These are phyloP conservation scores for Sonneratia alba DNA, from an alignment of 345 rosid genomes.

Conservation along the genomic window DNA sequence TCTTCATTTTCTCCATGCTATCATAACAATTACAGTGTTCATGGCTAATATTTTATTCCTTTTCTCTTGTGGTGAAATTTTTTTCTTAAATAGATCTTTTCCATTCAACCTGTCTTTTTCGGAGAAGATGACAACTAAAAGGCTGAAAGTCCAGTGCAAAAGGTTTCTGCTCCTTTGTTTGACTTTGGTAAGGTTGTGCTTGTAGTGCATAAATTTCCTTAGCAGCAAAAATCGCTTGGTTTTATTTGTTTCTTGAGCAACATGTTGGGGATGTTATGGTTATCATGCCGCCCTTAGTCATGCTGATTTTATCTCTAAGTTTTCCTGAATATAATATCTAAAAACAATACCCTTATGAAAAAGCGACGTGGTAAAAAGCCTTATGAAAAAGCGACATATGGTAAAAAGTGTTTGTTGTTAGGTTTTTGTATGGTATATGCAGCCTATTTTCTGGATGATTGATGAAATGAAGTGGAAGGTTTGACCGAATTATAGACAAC, in stretches of 20 bases:
- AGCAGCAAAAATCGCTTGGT: slow-evolving; percentile 4
- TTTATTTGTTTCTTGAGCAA: background rate
- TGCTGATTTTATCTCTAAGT: background rate
- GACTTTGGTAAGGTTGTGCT: slow-evolving; percentile 45
- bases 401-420: background rate
- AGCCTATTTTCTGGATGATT: background rate
- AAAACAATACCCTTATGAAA: background rate
- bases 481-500: background rate
- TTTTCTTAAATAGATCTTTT: slow-evolving; percentile 44
- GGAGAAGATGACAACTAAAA: slow-evolving; percentile 46
- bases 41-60: background rate
- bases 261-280: background rate
- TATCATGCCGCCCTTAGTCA: background rate
- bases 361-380: background rate
- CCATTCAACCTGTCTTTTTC: slow-evolving; percentile 45
- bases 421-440: too few relatives aligned
- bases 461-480: background rate
- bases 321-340: background rate
- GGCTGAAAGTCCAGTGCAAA: slow-evolving; percentile 46
- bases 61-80: slow-evolving; percentile 28
- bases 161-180: slow-evolving; percentile 40
- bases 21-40: slow-evolving; percentile 13
- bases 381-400: background rate
- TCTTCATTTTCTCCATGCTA: slow-evolving; percentile 11
- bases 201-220: slow-evolving; percentile 11